These are phyloP conservation scores for Cyanidiococcus yangmingshanensis DNA, from an alignment of 23 red algal genomes.

Conservation along the genomic window DNA sequence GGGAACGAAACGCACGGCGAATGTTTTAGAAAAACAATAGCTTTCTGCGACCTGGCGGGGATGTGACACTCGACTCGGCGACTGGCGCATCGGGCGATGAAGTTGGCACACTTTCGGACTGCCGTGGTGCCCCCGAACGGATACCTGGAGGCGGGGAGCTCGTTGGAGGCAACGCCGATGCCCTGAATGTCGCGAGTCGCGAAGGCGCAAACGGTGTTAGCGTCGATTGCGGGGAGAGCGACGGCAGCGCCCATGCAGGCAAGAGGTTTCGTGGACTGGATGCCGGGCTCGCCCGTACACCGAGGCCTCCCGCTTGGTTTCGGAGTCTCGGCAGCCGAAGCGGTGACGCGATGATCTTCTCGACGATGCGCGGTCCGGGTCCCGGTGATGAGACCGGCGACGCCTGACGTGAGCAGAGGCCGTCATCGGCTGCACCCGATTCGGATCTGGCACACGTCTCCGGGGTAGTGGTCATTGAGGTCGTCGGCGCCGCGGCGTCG, in stretches of 20 bases:
- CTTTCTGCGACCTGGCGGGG: background rate
- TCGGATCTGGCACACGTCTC: background rate
- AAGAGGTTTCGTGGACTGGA: background rate
- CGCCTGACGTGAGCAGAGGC: background rate
- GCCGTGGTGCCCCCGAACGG: background rate
- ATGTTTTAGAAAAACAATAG: background rate
- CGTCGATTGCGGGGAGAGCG: background rate
- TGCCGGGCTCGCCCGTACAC: background rate
- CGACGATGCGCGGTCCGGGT: background rate
- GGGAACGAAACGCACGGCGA: no score
- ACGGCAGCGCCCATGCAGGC: background rate
- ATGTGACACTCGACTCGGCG: background rate
- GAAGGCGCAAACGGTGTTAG: background rate
- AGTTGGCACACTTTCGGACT: background rate
- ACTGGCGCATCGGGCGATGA: background rate
- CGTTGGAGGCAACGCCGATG: background rate
- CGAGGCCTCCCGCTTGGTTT: background rate
- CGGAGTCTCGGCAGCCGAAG: background rate
- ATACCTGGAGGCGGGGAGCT: background rate
- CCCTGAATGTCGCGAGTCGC: background rate
- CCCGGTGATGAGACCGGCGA: constrained; percentile 9
- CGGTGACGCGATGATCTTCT: constrained; percentile 16
- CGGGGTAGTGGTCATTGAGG: background rate
- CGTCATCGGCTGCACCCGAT: background rate
- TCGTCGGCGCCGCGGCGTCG: background rate